These are phyloP conservation scores for Scedosporium aurantiacum DNA, from an alignment of 2,329 filamentous ascomycete genomes.

Conservation along the genomic window DNA sequence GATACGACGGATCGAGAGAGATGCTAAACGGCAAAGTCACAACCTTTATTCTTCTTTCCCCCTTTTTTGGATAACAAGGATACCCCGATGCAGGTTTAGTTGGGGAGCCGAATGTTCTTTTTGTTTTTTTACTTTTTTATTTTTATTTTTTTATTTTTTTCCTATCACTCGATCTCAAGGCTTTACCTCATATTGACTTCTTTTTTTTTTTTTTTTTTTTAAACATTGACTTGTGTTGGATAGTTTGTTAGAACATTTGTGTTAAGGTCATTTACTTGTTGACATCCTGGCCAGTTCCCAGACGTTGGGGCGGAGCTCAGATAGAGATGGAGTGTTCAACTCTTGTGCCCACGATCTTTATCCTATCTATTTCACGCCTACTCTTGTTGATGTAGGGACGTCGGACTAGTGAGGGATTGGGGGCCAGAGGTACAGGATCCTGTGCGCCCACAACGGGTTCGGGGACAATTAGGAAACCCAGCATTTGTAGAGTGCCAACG, in stretches of 20 bases:
- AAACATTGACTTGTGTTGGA: not conserved
- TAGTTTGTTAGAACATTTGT: not conserved
- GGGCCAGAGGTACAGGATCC: too few species aligned
- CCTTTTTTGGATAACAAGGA: not conserved
- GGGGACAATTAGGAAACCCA: not conserved
- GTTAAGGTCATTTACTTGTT: not conserved
- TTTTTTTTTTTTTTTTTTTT: not conserved
- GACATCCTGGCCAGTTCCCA: too few species aligned
- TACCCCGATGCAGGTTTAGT: not conserved
- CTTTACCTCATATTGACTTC: not conserved
- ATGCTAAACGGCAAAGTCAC: conserved; percentile 7
- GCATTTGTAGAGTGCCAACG: not conserved
- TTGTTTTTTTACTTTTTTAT: not conserved
- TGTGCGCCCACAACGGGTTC: too few species aligned
- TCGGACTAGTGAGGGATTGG: too few species aligned
- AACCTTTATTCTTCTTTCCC: not conserved
- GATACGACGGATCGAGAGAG: not conserved
- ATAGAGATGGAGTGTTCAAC: too few species aligned
- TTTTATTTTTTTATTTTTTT: not conserved
- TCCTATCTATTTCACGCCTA: too few species aligned
- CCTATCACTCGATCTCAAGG: not conserved
- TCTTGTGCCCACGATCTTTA: too few species aligned
- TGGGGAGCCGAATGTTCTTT: not conserved
- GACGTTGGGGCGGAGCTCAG: too few species aligned
- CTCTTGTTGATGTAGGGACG: too few species aligned